Evolutionary conservation across 2,329 filamentous ascomycete species (phyloP).

Genomic region (Fusarium floridanum): DNA sequence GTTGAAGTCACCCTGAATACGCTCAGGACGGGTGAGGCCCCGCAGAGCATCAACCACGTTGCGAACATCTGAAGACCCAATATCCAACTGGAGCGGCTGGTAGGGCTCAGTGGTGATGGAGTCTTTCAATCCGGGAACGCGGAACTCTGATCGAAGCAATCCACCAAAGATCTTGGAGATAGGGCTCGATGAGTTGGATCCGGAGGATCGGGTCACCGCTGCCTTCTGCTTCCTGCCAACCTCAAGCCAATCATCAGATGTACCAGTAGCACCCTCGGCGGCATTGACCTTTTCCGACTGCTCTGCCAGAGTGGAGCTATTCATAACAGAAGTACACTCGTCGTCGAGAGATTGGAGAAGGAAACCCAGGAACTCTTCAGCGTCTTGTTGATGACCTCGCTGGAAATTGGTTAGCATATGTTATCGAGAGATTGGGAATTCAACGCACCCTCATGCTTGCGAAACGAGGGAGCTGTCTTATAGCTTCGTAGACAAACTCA

Average conservation of each 20-base stretch:
- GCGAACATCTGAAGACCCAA: conserved; percentile 85
- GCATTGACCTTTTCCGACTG: conserved; percentile 48
- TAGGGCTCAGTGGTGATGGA: conserved; percentile 95
- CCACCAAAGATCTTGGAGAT: conserved; percentile 96
- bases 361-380: conserved; percentile 96
- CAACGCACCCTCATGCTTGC: conserved; percentile 85
- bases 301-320: conserved; percentile 47
- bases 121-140: conserved; percentile 86
- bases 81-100: conserved; percentile 94
- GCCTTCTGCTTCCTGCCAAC: conserved; percentile 93
- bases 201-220: conserved; percentile 87
- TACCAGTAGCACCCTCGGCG: conserved; percentile 48
- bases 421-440: background rate
- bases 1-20: conserved; percentile 85
- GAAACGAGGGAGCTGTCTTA: conserved; percentile 87
- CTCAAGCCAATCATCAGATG: conserved; percentile 80
- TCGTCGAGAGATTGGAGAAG: conserved; percentile 93
- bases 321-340: conserved; percentile 85
- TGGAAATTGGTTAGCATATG: conserved; percentile 52
- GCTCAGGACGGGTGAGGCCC: conserved; percentile 85
- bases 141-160: conserved; percentile 88
- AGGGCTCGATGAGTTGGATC: conserved; percentile 80
- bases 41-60: conserved; percentile 94
- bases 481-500: conserved; percentile 95
- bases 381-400: conserved; percentile 97